phyloP scores from a whole-genome alignment of 139 green algal genomes.

The Coelastrella sp. region DNA sequence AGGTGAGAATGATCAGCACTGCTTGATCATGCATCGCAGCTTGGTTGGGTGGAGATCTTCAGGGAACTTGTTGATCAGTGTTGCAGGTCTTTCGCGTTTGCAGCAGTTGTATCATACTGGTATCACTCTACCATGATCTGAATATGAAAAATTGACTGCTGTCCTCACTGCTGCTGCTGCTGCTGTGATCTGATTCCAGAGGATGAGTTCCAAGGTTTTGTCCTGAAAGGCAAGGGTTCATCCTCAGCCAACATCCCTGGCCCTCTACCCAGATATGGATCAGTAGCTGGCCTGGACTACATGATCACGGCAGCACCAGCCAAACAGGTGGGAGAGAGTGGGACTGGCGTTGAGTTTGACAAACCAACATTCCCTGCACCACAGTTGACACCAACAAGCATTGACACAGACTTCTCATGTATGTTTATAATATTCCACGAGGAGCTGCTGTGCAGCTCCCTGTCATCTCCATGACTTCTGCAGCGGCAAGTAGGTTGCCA shows the following conservation, averaged over 20 bases:
- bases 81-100: no score
- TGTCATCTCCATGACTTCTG: no score
- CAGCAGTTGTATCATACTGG: no score
- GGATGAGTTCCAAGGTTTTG: conserved; percentile 61
- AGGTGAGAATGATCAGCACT: background rate
- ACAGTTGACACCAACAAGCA: background rate
- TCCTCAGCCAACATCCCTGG: conserved; percentile 45
- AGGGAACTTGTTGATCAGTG: no score
- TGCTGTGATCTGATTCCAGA: conserved; percentile 8
- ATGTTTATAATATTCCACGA: no score
- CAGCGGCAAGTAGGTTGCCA: no score
- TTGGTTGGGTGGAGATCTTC: no score
- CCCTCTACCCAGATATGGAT: conserved; percentile 75
- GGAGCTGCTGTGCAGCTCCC: no score
- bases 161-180: background rate
- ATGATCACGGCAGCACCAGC: conserved; percentile 65
- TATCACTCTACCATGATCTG: no score
- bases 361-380: background rate
- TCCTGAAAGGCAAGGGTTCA: conserved; percentile 48
- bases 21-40: no score
- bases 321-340: conserved; percentile 35
- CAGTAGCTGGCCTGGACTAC: conserved; percentile 66
- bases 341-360: no score
- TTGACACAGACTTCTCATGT: background rate
- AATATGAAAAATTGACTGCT: background rate